Evolutionary conservation across 2,329 filamentous ascomycete species (phyloP).

Genomic region (Bipolaris cookei): DNA sequence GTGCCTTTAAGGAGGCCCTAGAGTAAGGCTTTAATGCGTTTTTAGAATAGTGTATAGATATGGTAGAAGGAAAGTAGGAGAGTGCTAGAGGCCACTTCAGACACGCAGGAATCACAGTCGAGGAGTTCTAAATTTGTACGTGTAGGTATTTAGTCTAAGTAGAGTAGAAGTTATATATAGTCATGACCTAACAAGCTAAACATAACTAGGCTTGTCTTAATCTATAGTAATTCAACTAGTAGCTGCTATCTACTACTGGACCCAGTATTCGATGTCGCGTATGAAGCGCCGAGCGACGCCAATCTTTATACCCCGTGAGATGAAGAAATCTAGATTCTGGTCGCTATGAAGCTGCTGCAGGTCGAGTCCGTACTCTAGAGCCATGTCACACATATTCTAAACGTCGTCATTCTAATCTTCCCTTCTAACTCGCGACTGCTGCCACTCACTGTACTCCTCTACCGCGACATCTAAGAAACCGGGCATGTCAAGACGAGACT

Average conservation of each 20-base stretch:
- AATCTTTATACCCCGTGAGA: slow-evolving; percentile 36
- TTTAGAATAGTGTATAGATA: slow-evolving; percentile 37
- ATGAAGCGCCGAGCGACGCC: slow-evolving; percentile 41
- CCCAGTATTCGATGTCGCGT: slow-evolving; percentile 34
- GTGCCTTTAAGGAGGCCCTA: slow-evolving; percentile 11
- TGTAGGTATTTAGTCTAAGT: background rate
- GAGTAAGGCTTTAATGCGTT: slow-evolving; percentile 30
- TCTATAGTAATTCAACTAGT: background rate
- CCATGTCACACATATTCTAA: slow-evolving; percentile 17
- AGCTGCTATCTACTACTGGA: slow-evolving; percentile 7
- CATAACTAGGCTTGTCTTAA: background rate
- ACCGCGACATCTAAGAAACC: slow-evolving; percentile 23
- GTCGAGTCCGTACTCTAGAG: slow-evolving; percentile 21
- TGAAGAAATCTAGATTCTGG: slow-evolving; percentile 40
- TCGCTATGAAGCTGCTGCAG: slow-evolving; percentile 39
- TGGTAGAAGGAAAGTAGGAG: slow-evolving; percentile 27
- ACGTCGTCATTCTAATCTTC: slow-evolving; percentile 21
- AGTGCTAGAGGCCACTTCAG: slow-evolving; percentile 37
- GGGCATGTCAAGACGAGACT: slow-evolving; percentile 20
- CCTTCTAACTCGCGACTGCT: slow-evolving; percentile 22
- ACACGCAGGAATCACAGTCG: slow-evolving; percentile 25
- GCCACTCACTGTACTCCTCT: slow-evolving; percentile 22
- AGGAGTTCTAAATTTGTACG: slow-evolving; percentile 1
- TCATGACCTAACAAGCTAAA: background rate
- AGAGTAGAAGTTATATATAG: background rate